Base-by-base conservation (phyloP, 495 filamentous ascomycete species). In the Penicillium samsonianum region DNA sequence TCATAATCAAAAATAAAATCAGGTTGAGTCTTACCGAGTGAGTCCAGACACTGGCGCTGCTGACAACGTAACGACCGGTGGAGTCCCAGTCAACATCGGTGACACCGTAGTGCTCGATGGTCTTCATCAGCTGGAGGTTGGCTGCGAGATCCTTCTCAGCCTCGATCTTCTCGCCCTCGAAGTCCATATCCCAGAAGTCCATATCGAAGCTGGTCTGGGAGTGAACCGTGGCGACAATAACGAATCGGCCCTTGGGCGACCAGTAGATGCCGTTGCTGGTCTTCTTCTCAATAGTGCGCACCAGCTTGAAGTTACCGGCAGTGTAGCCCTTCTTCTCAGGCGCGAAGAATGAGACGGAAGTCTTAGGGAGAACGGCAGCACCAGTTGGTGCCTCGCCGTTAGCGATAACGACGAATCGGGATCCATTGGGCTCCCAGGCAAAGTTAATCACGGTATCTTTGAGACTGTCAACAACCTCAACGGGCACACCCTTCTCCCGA, bases 381-480 rank as follows among this genome's bases (percentile, higher is more conserved):
- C 88, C 84, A 30, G 84, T 82, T 30, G 89, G 76, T 11, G 89
- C 84, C 73, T 98, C 94, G 14, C 90, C 88, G 5, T 88, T 90
- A n/a, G 90, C 96, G 74, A 98, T 98, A 67, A 96, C 84, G 55
- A 97, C 93, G 73, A 98, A 98, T 44, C 94, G 86, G 65, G 95
- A 91, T 54, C 94, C 94, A 75, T 96, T 94, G 38, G 94, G 94
- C 67, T 98, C 94, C 94, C 94, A 98, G 7, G 94, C 90, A 64
- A 98, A 98, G 80, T 98, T 98, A 73, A 97, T 93, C 53, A 98
- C 95, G 1, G 91, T 96, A 68, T 96, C 93, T 75, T 96, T 96
- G 70, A 98, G 88, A 37, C 89, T 89, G 69, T 98, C 94, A 43
- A 98, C 90, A 43, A 98, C 94, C 73, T 98, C 94, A 52, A 98